phyloP scores from a whole-genome alignment of 768 basidiomycete genomes.

The Hortiboletus campestris region DNA sequence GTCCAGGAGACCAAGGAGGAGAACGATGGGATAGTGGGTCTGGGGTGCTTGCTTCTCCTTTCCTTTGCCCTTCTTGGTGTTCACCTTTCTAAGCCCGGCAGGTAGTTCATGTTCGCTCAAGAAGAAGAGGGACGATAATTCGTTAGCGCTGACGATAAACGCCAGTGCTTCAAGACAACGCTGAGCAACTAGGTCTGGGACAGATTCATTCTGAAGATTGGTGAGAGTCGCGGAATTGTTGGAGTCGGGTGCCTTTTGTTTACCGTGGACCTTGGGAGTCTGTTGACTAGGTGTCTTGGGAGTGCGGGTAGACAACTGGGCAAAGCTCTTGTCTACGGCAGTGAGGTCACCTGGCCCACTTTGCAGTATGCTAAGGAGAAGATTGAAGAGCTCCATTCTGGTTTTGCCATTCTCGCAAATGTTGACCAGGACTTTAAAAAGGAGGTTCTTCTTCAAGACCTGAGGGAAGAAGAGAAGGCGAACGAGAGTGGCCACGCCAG shows the following conservation, averaged over 20 bases:
- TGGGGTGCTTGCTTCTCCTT: conserved; percentile 84
- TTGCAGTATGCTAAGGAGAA: conserved; percentile 90
- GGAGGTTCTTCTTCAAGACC: conserved; percentile 75
- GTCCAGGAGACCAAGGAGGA: conserved; percentile 85
- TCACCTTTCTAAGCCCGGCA: conserved; percentile 63
- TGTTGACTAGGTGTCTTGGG: conserved; percentile 46
- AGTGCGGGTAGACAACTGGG: conserved; percentile 80
- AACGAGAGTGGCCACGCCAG: conserved; percentile 83
- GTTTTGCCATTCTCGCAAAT: conserved; percentile 94
- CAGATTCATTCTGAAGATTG: conserved; percentile 67
- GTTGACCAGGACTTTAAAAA: conserved; percentile 90
- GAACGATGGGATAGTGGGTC: conserved; percentile 87
- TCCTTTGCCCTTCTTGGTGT: conserved; percentile 88
- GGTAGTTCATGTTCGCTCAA: conserved; percentile 92
- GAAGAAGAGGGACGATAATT: conserved; percentile 87
- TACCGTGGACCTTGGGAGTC: conserved; percentile 53
- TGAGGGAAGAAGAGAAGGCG: conserved; percentile 97
- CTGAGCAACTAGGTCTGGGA: conserved; percentile 92
- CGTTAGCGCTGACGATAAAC: conserved; percentile 84
- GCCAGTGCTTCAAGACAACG: conserved; percentile 90
- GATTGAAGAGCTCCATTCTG: conserved; percentile 88
- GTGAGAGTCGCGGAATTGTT: conserved; percentile 48
- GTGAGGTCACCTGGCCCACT: conserved; percentile 92
- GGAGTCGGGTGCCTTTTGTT: conserved; percentile 65
- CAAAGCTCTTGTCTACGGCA: conserved; percentile 90